Evolutionary conservation across 495 filamentous ascomycete species (phyloP), one percentile per base, ranked within the genome.

Genomic region (Trichocladium antarcticum): DNA sequence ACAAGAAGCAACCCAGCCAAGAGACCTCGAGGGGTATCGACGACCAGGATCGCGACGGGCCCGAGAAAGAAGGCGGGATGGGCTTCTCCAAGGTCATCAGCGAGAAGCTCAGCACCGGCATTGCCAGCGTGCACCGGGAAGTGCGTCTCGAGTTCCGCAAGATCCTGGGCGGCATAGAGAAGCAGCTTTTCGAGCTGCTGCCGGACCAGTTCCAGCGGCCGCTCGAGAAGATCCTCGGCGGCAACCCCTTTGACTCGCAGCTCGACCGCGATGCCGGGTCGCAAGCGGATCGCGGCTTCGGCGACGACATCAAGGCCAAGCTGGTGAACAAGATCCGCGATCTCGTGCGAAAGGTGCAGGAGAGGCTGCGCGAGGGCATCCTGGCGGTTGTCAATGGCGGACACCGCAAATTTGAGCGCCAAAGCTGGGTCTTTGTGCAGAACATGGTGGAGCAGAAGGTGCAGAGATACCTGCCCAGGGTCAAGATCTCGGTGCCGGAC

Each of bases 391-490:
- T 66, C 27, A 66, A 60, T 32, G 63, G 63, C 19, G 63, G 63
- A 4, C 63, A 66, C 38, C 63, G 63, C 53, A 66, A 62, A 50
- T 60, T 66, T 37, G 63, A 66, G 54, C 54, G 55, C 11, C 47
- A 64, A 39, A 66, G 63, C 40, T 66, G 63, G 63, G 51, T 59
- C 2, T 66, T 66, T 48, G 63, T 66, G 44, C 63, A 66, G 45
- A 60, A 55, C 42, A 62, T 64, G 27, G 63, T 66, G 20, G 58
- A 66, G 53, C 40, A 58, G 11, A 66, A 66, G 47, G 58, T 66
- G 20, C 61, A 66, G 53, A 62, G 49, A 34, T 66, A 66, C 40
- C 50, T 66, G 43, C 63, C 63, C 38, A 61, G 60, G 49, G 63
- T 66, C 17, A 64, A 60, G 45, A 64, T 66, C 41, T 52, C 57